Evolutionary conservation across 108 stramenopile genomes (phyloP), one percentile per base, ranked within the genome.

Genomic region (Thalassiosira profunda): DNA sequence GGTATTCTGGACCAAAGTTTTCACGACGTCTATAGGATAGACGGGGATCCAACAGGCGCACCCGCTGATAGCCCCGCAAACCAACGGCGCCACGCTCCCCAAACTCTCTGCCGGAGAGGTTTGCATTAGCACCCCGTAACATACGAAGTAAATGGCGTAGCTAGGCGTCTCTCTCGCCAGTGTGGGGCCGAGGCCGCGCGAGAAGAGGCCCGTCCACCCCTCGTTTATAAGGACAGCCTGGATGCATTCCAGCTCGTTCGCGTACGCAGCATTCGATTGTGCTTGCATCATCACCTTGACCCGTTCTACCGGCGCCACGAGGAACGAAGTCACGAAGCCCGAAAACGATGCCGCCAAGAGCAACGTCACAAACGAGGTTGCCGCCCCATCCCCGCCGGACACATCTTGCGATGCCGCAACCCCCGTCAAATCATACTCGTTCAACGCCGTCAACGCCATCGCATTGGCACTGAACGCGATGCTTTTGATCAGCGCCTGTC

Each of bases 281-380:
- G 82, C 72, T 58, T 83, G 77, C 77, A 83, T 73, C 70, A 83
- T 72, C 20, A 83, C 59, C 51, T 83, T 83, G 43, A 83, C 58
- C 36, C 82, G 45, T 58, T 83, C 82, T 75, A 83, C 70, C 9
- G 82, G 82, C 21, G 82, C 67, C 44, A 83, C 77, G 17, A 83
- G 67, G 49, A 83, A 83, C 20, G 72, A 74, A 36, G 82, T 74
- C 6, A 83, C 72, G 44, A 83, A 79, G 5, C 82, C 82, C 5
- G 82, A 66, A 68, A 83, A 79, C 11, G 61, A 59, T 14, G 82
- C 82, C 6, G 82, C 82, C 40, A 71, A 12, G 11, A 83, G 28
- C 28, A 83, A 63, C 15, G 70, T 56, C 21, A 44, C 29, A 54
- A 80, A 80, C 20, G 56, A 56, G 57, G 34, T 57, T 0, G 70